Base-by-base conservation (phyloP, 345 rosid genomes). In the Eucalyptus tenuipes region DNA sequence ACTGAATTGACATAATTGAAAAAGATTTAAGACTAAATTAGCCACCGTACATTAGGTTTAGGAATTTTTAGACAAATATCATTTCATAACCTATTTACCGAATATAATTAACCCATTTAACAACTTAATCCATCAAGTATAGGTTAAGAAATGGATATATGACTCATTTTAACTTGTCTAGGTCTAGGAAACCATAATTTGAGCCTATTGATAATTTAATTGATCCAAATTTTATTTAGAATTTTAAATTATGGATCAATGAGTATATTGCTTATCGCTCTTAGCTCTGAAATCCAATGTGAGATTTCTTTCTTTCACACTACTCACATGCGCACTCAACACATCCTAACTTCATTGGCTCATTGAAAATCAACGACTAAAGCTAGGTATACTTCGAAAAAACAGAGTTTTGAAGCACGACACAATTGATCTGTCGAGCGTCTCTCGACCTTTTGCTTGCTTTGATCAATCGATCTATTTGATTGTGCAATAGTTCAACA, bases 61-160 rank as follows among this genome's bases (percentile, higher is more conserved):
- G 0, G 31, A 61, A 0, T 61, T 13, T 61, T 61, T 13, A 29
- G 68, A 27, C 0, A 5, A 10, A 0, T 57, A 53, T 25, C 1
- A 4, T 0, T 55, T 55, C 61, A 55, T 55, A 10, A 24, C 61
- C 3, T 1, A 55, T 55, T 55, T 55, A 24, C 6, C 24, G 0
- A 55, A 0, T 24, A 55, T 24, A 24, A 0, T 25, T 24, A 55
- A 55, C 3, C 6, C 6, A 0, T 22, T 22, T 55, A 55, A 24
- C 0, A 55, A 24, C 0, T 24, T 10, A 55, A 22, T 2, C 13
- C 29, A 55, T 55, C 13, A 55, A 55, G 0, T 55, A 55, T 55
- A 22, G 5, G 27, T 55, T 55, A 55, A 55, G 59, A 55, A 55
- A 24, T 55, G 61, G 29, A 1, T 6, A 4, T 24, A 10, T 10